Conservation (phyloP, 768 basidiomycete genomes). For the Amanita jacksonii region DNA sequence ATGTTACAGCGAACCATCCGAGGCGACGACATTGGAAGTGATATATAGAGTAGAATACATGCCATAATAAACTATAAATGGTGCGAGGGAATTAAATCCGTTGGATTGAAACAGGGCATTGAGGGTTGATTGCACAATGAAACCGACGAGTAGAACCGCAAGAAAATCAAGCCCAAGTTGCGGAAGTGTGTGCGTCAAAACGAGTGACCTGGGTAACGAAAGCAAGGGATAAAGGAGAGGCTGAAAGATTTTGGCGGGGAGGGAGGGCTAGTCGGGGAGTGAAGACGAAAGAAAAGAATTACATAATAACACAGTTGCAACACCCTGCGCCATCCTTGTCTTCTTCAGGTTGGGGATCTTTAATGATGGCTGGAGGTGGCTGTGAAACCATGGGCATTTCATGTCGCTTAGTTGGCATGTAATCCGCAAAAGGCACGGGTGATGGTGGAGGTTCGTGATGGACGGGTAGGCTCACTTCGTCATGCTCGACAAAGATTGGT, state of each 20-base stretch:
- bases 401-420: conserved; percentile 26
- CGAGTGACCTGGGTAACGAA: conserved; percentile 1
- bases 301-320: conserved; percentile 84
- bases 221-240: background rate
- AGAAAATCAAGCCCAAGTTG: background rate
- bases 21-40: background rate
- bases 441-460: conserved; percentile 35
- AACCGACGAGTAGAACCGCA: background rate
- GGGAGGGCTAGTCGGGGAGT: too few species aligned
- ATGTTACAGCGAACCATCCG: conserved; percentile 8
- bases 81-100: conserved; percentile 6
- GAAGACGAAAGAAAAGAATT: conserved; percentile 22
- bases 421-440: conserved; percentile 58
- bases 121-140: conserved; percentile 4
- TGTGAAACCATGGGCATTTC: conserved; percentile 10
- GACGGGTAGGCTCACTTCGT: conserved; percentile 21
- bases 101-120: background rate
- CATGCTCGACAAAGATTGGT: conserved; percentile 13
- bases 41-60: conserved; percentile 5
- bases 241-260: background rate
- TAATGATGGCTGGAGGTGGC: background rate
- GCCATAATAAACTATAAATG: background rate
- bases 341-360: conserved; percentile 20
- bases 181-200: background rate
- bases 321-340: conserved; percentile 50